phyloP scores from a whole-genome alignment of 2,329 filamentous ascomycete species.

The Pyrenochaeta sp. region DNA sequence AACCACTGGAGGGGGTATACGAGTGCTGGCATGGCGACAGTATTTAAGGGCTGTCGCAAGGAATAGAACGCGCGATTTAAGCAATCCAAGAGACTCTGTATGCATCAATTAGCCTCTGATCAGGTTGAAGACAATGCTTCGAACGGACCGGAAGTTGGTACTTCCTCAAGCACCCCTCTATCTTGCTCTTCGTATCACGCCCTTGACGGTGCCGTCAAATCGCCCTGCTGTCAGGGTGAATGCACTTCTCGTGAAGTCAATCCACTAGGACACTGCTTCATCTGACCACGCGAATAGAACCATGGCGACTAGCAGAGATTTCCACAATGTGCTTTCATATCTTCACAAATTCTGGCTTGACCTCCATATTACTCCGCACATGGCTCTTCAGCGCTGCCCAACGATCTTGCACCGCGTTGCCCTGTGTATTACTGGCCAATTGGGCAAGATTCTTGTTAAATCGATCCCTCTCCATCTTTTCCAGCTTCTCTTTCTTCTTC shows the following conservation, averaged over 20 bases:
- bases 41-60: too few species aligned
- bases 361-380: conserved; percentile 88
- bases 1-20: neutral
- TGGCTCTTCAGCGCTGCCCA: conserved; percentile 86
- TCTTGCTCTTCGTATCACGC: neutral
- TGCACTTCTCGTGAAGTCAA: neutral
- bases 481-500: conserved; percentile 82
- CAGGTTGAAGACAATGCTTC: neutral
- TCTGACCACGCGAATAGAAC: neutral
- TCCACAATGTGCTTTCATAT: conserved; percentile 9
- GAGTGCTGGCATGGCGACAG: neutral
- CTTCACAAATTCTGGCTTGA: conserved; percentile 75
- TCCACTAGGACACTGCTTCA: neutral
- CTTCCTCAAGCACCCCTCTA: neutral
- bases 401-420: conserved; percentile 49
- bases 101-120: neutral
- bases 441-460: conserved; percentile 86
- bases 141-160: neutral
- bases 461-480: conserved; percentile 80
- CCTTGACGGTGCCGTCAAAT: neutral
- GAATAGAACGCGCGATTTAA: neutral
- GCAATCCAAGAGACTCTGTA: neutral
- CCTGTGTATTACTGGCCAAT: conserved; percentile 58
- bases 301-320: neutral
- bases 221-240: neutral